These are phyloP conservation scores for Sugiyamaella grinbergsii DNA, from an alignment of 1,139 yeast species.

Conservation along the genomic window DNA sequence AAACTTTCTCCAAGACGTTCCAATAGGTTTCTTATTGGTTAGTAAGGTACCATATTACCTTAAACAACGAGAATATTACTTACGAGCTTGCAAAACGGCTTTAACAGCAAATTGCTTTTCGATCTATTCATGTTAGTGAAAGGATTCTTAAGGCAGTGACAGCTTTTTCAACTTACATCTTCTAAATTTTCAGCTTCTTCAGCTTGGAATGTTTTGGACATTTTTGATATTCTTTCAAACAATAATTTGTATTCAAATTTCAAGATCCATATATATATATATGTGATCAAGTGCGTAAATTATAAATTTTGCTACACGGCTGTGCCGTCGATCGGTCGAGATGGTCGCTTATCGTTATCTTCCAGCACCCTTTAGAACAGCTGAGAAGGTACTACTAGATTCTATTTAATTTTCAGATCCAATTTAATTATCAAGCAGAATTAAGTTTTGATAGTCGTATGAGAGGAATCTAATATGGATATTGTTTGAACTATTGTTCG, in stretches of 20 bases:
- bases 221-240: constrained; percentile 10
- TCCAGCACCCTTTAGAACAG: constrained; percentile 2
- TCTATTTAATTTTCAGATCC: too few species aligned
- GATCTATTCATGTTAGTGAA: constrained; percentile 45
- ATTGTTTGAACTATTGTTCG: too few species aligned
- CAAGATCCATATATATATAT: not conserved
- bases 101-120: constrained; percentile 97
- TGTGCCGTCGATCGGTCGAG: constrained; percentile 7
- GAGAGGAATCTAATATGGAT: too few species aligned
- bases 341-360: not conserved
- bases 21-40: constrained; percentile 72
- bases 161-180: constrained; percentile 44
- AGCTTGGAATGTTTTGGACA: constrained; percentile 49
- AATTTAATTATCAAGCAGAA: too few species aligned
- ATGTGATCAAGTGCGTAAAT: not conserved
- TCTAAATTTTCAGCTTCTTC: constrained; percentile 63
- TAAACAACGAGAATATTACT: constrained; percentile 12
- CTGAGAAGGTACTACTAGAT: not conserved
- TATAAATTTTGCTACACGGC: constrained; percentile 13
- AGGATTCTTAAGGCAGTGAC: too few species aligned
- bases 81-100: constrained; percentile 85
- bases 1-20: constrained; percentile 69
- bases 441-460: too few species aligned
- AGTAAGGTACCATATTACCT: not conserved
- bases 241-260: not conserved